Evolutionary conservation across 2,329 filamentous ascomycete species (phyloP).

Genomic region (Hypoxylon sp.): DNA sequence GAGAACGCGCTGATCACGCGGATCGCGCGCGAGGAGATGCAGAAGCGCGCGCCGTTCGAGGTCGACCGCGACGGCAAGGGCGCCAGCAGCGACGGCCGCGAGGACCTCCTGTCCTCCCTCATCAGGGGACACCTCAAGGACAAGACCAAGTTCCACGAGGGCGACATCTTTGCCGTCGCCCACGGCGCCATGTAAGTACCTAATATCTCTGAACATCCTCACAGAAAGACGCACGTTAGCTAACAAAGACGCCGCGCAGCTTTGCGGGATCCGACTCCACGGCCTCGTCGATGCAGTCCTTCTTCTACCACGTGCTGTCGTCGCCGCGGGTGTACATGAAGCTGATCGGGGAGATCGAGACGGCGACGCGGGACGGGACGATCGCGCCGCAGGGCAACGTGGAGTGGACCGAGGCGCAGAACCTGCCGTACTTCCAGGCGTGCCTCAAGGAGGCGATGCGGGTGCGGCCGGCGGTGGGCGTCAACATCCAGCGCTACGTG

Average conservation of each 20-base stretch:
- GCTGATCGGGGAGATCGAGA: constrained; percentile 54
- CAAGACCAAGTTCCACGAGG: constrained; percentile 56
- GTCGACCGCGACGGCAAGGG: constrained; percentile 54
- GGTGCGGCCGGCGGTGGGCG: constrained; percentile 61
- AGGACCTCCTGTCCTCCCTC: constrained; percentile 59
- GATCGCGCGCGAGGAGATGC: constrained; percentile 60
- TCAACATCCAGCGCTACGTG: constrained; percentile 61
- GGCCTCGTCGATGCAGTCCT: constrained; percentile 65
- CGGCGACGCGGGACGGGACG: constrained; percentile 48
- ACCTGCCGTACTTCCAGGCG: constrained; percentile 62
- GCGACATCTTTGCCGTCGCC: constrained; percentile 64
- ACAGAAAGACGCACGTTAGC: too few relatives aligned
- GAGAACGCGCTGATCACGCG: constrained; percentile 59
- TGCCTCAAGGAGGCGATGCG: constrained; percentile 65
- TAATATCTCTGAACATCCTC: not conserved
- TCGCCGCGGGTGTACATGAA: constrained; percentile 51
- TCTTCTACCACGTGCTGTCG: constrained; percentile 60
- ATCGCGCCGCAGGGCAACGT: constrained; percentile 54
- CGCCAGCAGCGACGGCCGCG: constrained; percentile 53
- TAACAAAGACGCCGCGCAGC: constrained; percentile 42
- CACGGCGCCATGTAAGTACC: constrained; percentile 62
- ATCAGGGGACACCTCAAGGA: constrained; percentile 62
- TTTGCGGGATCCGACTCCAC: constrained; percentile 69
- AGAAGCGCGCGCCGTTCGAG: constrained; percentile 55
- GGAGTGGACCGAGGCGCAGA: constrained; percentile 57